Evolutionary conservation across 1,284 basidiomycete genomes (phyloP), one percentile per base, ranked within the genome.

Genomic region (Pyrrhoderma noxium): DNA sequence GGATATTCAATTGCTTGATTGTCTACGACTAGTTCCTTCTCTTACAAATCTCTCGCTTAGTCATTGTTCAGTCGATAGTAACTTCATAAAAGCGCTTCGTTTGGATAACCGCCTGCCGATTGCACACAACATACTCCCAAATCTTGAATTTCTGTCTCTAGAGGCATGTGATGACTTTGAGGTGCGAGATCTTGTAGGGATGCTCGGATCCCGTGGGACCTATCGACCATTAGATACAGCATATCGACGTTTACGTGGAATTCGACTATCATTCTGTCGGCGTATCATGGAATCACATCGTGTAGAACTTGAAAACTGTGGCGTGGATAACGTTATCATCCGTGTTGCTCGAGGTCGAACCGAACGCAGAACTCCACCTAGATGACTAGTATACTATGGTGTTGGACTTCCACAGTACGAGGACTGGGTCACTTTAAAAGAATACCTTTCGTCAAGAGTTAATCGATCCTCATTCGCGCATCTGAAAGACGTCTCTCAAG

Each of bases 131-230:
- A 27, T 52, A 2, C 35, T 55, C 2, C 54, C 54, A 1, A 36
- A 40, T 44, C 54, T 56, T 13, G 54, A 56, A 37, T 56, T 56
- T 39, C 51, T 56, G 22, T 56, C 54, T 14, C 42, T 56, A 18
- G 54, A 56, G 40, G 51, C 54, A 3, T 56, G 54, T 21, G 54
- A 56, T 36, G 51, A 56, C 27, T 52, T 56, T 42, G 51, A 56
- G 14, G 50, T 49, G 40, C 39, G 40, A 19, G 54, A 56, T 22
- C 44, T 56, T 11, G 40, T 52, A 0, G 2, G 41, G 1, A 56
- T 56, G 54, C 51, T 56, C 13, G 37, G 49, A 13, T 52, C 50
- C 8, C 37, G 54, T 13, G 51, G 42, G 18, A 45, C 43, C 22
- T 19, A 34, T 38, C n/a, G 36, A 13, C 38, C 31, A 11, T n/a